Evolutionary conservation across 805 yeast species (phyloP).

Genomic region (Candida khao-thaluensis): DNA sequence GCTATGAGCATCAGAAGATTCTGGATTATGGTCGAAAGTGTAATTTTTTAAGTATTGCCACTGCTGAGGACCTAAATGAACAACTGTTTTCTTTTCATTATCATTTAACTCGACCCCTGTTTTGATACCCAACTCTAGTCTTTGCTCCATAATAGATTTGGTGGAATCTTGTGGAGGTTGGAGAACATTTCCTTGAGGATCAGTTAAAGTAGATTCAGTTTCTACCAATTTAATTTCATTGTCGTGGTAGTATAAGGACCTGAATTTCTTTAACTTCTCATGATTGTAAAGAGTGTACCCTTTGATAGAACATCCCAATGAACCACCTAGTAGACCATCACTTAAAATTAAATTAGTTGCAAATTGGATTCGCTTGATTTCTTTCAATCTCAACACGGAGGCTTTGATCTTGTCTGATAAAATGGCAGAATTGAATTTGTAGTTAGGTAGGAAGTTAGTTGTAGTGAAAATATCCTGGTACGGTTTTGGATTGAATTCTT

Average conservation of each 20-base stretch:
- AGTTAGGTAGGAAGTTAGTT: slow-evolving; percentile 42
- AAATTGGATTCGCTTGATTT: slow-evolving; percentile 62
- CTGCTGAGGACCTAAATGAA: slow-evolving; percentile 27
- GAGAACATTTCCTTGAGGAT: slow-evolving; percentile 45
- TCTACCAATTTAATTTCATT: slow-evolving; percentile 54
- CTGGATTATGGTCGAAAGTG: slow-evolving; percentile 32
- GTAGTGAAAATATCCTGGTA: slow-evolving; percentile 60
- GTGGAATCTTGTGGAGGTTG: slow-evolving; percentile 35
- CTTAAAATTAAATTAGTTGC: slow-evolving; percentile 59
- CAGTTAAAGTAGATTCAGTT: slow-evolving; percentile 40
- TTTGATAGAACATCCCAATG: slow-evolving; percentile 59
- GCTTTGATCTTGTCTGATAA: slow-evolving; percentile 43
- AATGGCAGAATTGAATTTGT: slow-evolving; percentile 16
- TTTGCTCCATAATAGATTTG: slow-evolving; percentile 31
- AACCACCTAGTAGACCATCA: slow-evolving; percentile 34
- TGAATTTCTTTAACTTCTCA: slow-evolving; percentile 50
- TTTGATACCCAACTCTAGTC: slow-evolving; percentile 35
- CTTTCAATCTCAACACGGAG: slow-evolving; percentile 54
- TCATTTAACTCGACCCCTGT: slow-evolving; percentile 26
- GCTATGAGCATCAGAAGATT: slow-evolving; percentile 9
- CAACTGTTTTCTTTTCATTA: slow-evolving; percentile 19
- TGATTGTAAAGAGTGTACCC: slow-evolving; percentile 67
- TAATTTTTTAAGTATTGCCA: slow-evolving; percentile 29
- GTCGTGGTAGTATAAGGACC: slow-evolving; percentile 53
- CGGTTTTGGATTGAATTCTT: slow-evolving; percentile 33